Evolutionary conservation across 805 yeast genomes (phyloP).

Genomic region (Candida ascalaphidarum): DNA sequence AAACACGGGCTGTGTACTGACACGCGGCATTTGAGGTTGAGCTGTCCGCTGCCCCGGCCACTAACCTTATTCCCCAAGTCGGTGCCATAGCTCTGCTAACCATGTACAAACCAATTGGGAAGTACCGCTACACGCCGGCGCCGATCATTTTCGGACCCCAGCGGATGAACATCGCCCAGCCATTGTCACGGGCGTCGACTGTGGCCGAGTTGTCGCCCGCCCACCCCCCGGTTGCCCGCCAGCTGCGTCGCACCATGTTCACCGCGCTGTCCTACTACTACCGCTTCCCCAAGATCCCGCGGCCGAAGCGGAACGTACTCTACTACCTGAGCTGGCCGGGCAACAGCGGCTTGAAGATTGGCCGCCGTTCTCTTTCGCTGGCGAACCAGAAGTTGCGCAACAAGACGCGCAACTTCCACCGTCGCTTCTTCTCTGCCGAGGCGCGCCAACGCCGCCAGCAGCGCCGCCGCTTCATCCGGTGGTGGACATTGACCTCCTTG

Average conservation of each 20-base stretch:
- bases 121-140: slow-evolving; percentile 13
- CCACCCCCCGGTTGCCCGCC: slow-evolving; percentile 3
- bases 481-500: slow-evolving; percentile 50
- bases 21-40: too few relatives aligned
- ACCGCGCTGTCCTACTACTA: slow-evolving; percentile 20
- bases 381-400: slow-evolving; percentile 27
- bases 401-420: slow-evolving; percentile 28
- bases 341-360: slow-evolving; percentile 12
- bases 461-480: slow-evolving; percentile 32
- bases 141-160: slow-evolving; percentile 35
- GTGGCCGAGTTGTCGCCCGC: slow-evolving; percentile 23
- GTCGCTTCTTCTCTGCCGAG: slow-evolving; percentile 33
- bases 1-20: too few relatives aligned
- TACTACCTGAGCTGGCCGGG: slow-evolving; percentile 37
- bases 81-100: too few relatives aligned
- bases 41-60: too few relatives aligned
- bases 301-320: slow-evolving; percentile 46
- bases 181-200: slow-evolving; percentile 31
- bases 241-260: too few relatives aligned
- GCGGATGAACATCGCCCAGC: slow-evolving; percentile 30
- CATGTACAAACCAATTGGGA: too few relatives aligned
- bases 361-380: slow-evolving; percentile 23
- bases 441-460: slow-evolving; percentile 32
- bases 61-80: too few relatives aligned
- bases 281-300: slow-evolving; percentile 45